Conservation (phyloP, 2,329 filamentous ascomycete species). For the Colletotrichum lupini region DNA sequence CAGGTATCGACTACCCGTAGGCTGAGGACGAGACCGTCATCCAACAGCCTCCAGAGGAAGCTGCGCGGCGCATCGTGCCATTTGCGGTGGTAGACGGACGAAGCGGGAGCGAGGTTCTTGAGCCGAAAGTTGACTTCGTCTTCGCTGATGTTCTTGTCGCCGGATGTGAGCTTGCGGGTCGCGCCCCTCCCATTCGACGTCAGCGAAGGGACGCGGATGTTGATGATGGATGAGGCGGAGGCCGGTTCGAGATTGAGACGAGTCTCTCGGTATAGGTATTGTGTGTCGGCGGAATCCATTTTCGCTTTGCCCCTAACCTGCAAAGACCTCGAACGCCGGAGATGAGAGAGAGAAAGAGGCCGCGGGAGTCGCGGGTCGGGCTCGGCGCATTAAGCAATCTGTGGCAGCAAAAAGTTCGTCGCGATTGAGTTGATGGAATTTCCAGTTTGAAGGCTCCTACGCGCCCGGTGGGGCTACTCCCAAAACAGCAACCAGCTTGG, state of each 20-base stretch:
- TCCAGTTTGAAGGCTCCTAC: conserved; percentile 29
- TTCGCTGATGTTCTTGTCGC: conserved; percentile 55
- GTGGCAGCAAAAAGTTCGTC: conserved; percentile 21
- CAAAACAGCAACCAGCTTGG: conserved; percentile 49
- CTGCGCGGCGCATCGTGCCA: conserved; percentile 81
- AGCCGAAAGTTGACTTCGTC: conserved; percentile 80
- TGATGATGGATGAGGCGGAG: conserved; percentile 75
- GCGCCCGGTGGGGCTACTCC: conserved; percentile 44
- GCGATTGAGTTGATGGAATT: conserved; percentile 36
- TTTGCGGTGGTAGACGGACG: conserved; percentile 86
- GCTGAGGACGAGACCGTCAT: conserved; percentile 83
- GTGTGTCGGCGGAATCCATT: conserved; percentile 73
- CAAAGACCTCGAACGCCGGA: conserved; percentile 20
- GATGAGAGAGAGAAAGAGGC: conserved; percentile 16
- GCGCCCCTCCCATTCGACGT: conserved; percentile 56
- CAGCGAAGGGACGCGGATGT: conserved; percentile 73
- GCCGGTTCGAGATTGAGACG: conserved; percentile 83
- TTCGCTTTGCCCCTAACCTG: conserved; percentile 56
- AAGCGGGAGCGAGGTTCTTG: conserved; percentile 79
- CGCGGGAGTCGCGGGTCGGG: conserved; percentile 25
- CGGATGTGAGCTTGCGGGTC: conserved; percentile 48
- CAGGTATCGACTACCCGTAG: conserved; percentile 85
- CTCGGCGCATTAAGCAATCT: conserved; percentile 22
- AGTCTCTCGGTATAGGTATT: conserved; percentile 86
- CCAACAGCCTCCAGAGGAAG: conserved; percentile 91